A percentile compares a stretch with the other conserved stretches of the same genome.
These are phyloP conservation scores for rapeseed (Brassica napus) DNA, from an alignment of 345 rosid genomes.

Conservation along the genomic window DNA sequence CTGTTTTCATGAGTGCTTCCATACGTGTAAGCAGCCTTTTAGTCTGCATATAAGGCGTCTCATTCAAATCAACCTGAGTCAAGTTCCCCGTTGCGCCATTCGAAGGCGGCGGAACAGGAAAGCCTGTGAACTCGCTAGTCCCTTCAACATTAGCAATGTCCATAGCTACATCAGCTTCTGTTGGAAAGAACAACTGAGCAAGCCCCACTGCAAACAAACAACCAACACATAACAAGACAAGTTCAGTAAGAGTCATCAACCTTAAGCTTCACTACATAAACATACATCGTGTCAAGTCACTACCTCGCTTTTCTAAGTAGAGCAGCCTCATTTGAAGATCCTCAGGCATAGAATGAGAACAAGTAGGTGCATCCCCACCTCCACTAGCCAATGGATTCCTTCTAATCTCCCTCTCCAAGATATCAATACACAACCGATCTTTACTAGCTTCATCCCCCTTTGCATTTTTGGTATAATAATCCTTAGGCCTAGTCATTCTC, in stretches of 20 bases:
- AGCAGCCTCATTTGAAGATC: slow-evolving; percentile 86
- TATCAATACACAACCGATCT: slow-evolving; percentile 72
- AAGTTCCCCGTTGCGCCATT: slow-evolving; percentile 63
- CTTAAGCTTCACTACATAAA: slow-evolving; percentile 1
- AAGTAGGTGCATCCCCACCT: slow-evolving; percentile 39
- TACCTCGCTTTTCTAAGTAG: slow-evolving; percentile 97
- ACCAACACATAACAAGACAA: slow-evolving; percentile 25
- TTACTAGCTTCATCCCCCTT: slow-evolving; percentile 83
- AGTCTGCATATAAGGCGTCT: slow-evolving; percentile 75
- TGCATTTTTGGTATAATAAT: slow-evolving; percentile 67
- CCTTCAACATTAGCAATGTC: slow-evolving; percentile 77
- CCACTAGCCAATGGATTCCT: slow-evolving; percentile 68
- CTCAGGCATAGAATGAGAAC: slow-evolving; percentile 59
- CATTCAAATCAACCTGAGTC: slow-evolving; percentile 83
- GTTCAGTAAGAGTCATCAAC: neutral
- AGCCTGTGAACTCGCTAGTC: slow-evolving; percentile 65
- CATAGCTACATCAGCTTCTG: slow-evolving; percentile 94
- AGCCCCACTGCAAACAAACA: slow-evolving; percentile 67
- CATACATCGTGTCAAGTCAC: neutral
- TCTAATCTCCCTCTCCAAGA: slow-evolving; percentile 80
- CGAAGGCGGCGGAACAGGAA: slow-evolving; percentile 51
- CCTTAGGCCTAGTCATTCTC: slow-evolving; percentile 84
- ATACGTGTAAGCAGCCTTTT: slow-evolving; percentile 66
- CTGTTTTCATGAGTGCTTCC: slow-evolving; percentile 92
- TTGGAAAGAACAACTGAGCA: slow-evolving; percentile 78